phyloP scores from a whole-genome alignment of 2,329 filamentous ascomycete species.

The Akanthomyces lecanii region DNA sequence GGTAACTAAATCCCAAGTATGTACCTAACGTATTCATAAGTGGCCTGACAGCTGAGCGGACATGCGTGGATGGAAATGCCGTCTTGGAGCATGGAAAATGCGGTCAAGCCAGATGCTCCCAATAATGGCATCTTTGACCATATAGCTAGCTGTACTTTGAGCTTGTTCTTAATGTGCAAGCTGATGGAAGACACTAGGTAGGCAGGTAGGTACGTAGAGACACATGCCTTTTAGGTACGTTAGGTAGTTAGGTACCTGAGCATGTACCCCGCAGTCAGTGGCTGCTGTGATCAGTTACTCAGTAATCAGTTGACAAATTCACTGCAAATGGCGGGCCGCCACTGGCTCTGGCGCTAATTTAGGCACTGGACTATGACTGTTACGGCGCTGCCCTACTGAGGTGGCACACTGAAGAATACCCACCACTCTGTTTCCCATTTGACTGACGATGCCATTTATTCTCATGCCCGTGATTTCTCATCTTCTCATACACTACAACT shows the following conservation, averaged over 20 bases:
- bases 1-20: neutral
- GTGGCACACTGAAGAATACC: no score
- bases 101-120: neutral
- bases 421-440: neutral
- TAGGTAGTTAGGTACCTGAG: no score
- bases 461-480: neutral
- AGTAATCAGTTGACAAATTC: conserved; percentile 1
- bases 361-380: neutral
- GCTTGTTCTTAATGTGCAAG: no score
- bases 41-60: neutral
- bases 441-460: neutral
- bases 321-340: neutral
- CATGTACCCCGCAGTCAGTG: neutral
- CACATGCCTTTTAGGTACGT: no score
- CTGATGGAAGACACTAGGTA: no score
- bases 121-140: neutral
- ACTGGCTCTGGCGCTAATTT: neutral
- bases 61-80: neutral
- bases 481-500: neutral
- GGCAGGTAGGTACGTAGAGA: no score
- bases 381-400: neutral
- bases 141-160: no score
- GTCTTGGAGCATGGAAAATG: neutral
- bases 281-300: neutral
- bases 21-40: no score